A percentile compares a stretch with the other conserved stretches of the same genome.
phyloP scores from a whole-genome alignment of 441 rosid species.

The Raphanus hybrid region DNA sequence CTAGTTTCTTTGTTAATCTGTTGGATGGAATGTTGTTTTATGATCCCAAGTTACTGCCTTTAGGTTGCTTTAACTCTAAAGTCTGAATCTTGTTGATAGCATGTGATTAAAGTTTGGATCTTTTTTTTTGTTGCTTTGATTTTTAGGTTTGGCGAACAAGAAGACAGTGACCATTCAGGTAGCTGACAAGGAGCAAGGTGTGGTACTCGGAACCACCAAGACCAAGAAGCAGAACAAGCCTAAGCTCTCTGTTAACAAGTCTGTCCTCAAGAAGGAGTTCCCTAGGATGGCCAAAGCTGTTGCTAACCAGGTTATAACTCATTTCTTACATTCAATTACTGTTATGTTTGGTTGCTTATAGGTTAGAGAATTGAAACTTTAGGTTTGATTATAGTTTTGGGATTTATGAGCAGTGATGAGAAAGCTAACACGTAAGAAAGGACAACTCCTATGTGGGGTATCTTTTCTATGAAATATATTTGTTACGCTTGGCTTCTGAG shows the following conservation, averaged over 20 bases:
- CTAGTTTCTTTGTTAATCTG: neutral
- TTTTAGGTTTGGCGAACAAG: slow-evolving; percentile 43
- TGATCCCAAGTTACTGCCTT: neutral
- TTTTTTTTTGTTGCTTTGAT: neutral
- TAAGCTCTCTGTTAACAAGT: slow-evolving; percentile 54
- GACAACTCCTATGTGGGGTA: no score
- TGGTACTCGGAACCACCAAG: slow-evolving; percentile 43
- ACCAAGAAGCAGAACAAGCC: slow-evolving; percentile 61
- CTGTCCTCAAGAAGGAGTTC: slow-evolving; percentile 63
- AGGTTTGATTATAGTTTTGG: no score
- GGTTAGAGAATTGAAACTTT: neutral
- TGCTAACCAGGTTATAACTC: slow-evolving; percentile 52
- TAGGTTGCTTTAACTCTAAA: neutral
- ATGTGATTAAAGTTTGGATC: no score
- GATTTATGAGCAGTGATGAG: slow-evolving; percentile 32
- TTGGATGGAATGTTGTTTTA: neutral
- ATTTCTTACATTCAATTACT: neutral
- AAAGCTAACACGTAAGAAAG: slow-evolving; percentile 46
- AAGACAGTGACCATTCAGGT: slow-evolving; percentile 42
- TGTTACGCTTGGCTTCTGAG: slow-evolving; percentile 69
- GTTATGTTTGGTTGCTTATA: neutral
- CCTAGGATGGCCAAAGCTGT: slow-evolving; percentile 65
- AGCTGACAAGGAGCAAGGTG: slow-evolving; percentile 41
- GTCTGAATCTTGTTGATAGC: neutral
- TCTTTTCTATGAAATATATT: slow-evolving; percentile 49